A percentile compares a stretch with the other conserved stretches of the same genome.
Conservation (phyloP, 2,329 filamentous ascomycete species). For the Monilinia vaccinii-corymbosi region DNA sequence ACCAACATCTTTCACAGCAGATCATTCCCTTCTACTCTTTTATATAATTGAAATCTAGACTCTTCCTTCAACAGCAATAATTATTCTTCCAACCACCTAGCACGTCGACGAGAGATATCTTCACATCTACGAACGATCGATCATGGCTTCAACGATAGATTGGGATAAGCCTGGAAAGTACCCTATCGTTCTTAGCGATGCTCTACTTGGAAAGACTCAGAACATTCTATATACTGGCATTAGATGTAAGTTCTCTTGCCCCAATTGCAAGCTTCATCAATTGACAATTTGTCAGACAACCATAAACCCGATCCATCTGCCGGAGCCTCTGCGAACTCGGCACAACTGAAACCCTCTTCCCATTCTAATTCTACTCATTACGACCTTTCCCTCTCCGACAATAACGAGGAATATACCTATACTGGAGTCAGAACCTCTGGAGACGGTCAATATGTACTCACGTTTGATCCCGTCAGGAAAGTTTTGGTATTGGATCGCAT, state of each 20-base stretch:
- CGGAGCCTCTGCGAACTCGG: slow-evolving; percentile 34
- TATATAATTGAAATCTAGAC: not conserved
- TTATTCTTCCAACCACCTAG: not conserved
- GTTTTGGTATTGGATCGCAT: slow-evolving; percentile 76
- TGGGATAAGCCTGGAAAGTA: slow-evolving; percentile 53
- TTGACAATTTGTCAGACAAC: slow-evolving; percentile 41
- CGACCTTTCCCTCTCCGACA: slow-evolving; percentile 44
- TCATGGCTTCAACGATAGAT: slow-evolving; percentile 36
- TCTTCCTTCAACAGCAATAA: not conserved
- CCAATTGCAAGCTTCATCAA: not conserved
- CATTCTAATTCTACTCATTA: slow-evolving; percentile 31
- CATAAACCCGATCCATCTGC: slow-evolving; percentile 48
- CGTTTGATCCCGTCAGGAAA: slow-evolving; percentile 67
- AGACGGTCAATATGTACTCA: slow-evolving; percentile 53
- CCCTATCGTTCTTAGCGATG: slow-evolving; percentile 54
- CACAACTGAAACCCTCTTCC: slow-evolving; percentile 42
- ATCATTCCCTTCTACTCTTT: too few species aligned
- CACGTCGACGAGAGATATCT: not conserved
- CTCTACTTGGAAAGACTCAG: slow-evolving; percentile 45
- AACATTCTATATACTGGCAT: slow-evolving; percentile 53
- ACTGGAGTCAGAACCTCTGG: slow-evolving; percentile 49
- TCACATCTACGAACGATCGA: not conserved
- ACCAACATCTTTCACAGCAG: too few species aligned
- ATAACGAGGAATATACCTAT: slow-evolving; percentile 47
- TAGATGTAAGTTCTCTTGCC: slow-evolving; percentile 39